Percentiles rank a stretch among this genome's conserved stretches.
phyloP scores from a whole-genome alignment of 192 early-diverging fungal genomes.

The Coemansia sp. region DNA sequence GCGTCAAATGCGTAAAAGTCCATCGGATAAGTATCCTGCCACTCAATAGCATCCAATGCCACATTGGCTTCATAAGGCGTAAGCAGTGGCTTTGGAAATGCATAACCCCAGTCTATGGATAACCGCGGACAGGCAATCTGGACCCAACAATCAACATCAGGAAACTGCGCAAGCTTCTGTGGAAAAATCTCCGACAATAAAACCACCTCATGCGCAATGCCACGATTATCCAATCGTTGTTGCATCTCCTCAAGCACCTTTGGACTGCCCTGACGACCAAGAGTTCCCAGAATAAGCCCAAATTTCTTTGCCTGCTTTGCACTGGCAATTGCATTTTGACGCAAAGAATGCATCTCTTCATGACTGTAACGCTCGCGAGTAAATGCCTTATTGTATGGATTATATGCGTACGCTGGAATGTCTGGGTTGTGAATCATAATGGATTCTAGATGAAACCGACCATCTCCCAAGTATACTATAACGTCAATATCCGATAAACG shows the following conservation, averaged over 20 bases:
- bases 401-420: slow-evolving; percentile 88
- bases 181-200: slow-evolving; percentile 95
- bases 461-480: slow-evolving; percentile 88
- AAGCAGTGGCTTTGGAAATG: slow-evolving; percentile 86
- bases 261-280: slow-evolving; percentile 94
- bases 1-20: slow-evolving; percentile 94
- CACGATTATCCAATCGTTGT: slow-evolving; percentile 59
- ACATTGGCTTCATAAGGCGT: slow-evolving; percentile 95
- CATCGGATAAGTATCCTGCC: slow-evolving; percentile 93
- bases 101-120: slow-evolving; percentile 99
- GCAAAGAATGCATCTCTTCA: slow-evolving; percentile 82
- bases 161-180: slow-evolving; percentile 84
- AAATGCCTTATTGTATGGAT: slow-evolving; percentile 90
- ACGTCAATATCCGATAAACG: slow-evolving; percentile 71
- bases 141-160: slow-evolving; percentile 86
- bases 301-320: slow-evolving; percentile 74
- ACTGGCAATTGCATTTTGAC: slow-evolving; percentile 78
- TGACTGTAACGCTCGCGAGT: slow-evolving; percentile 94
- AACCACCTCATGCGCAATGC: slow-evolving; percentile 68
- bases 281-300: slow-evolving; percentile 91
- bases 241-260: slow-evolving; percentile 86
- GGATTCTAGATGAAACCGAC: slow-evolving; percentile 96
- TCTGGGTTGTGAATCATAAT: slow-evolving; percentile 98
- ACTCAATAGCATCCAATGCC: slow-evolving; percentile 72
- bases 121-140: slow-evolving; percentile 95